phyloP scores from a whole-genome alignment of 495 filamentous ascomycete species.

The Ramalina intermedia region DNA sequence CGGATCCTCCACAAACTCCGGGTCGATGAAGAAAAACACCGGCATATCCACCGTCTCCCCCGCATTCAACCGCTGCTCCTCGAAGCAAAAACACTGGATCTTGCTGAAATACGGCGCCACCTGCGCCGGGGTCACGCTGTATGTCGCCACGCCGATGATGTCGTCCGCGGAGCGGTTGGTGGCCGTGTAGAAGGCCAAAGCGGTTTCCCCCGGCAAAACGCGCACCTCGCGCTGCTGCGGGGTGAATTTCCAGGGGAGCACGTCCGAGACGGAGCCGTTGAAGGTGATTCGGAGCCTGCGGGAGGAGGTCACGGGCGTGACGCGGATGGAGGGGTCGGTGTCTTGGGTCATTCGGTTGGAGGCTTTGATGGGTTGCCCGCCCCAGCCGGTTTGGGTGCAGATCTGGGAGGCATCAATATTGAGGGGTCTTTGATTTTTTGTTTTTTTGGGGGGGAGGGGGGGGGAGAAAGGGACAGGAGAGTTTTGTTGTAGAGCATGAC shows the following conservation, averaged over 20 bases:
- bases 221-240: conserved; percentile 96
- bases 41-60: conserved; percentile 99
- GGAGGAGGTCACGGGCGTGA: conserved; percentile 64
- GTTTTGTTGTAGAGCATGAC: background rate
- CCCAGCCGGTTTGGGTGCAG: conserved; percentile 92
- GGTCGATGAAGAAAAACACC: conserved; percentile 98
- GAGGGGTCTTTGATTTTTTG: background rate
- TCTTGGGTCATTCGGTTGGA: conserved; percentile 52
- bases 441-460: background rate
- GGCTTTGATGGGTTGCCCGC: conserved; percentile 79
- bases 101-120: conserved; percentile 97
- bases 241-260: conserved; percentile 92
- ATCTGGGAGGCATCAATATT: conserved; percentile 39
- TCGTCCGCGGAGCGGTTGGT: conserved; percentile 78
- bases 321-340: conserved; percentile 56
- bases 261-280: conserved; percentile 83
- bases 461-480: too few species aligned
- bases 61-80: conserved; percentile 86
- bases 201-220: conserved; percentile 90
- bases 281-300: conserved; percentile 92
- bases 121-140: conserved; percentile 90
- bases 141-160: conserved; percentile 96
- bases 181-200: conserved; percentile 94
- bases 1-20: conserved; percentile 81
- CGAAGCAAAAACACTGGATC: conserved; percentile 99